phyloP scores from a whole-genome alignment of 2,329 filamentous ascomycete species.

The Xylaria sp. region DNA sequence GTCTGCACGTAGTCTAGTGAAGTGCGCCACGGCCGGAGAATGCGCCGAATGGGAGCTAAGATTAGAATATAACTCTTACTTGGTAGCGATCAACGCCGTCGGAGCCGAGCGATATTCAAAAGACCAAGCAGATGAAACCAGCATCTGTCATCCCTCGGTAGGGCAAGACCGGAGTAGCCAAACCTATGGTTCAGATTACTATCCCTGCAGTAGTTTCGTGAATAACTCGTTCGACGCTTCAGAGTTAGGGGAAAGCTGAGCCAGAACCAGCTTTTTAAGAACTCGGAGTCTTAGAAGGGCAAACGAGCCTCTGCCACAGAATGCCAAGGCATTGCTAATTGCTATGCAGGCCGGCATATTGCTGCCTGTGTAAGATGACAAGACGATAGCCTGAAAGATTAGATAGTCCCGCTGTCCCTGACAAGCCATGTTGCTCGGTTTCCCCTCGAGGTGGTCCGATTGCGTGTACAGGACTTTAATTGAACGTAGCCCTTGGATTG shows the following conservation, averaged over 20 bases:
- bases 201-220: not conserved
- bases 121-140: not conserved
- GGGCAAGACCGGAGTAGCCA: not conserved
- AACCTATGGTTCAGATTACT: not conserved
- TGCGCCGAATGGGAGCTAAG: conserved; percentile 17
- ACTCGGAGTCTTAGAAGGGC: not conserved
- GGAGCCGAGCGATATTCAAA: not conserved
- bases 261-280: not conserved
- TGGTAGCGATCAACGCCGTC: not conserved
- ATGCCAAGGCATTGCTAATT: not conserved
- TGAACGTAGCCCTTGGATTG: too few species aligned
- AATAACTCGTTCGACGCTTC: not conserved
- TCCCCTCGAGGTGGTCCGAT: not conserved
- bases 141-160: not conserved
- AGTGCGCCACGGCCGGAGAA: conserved; percentile 14
- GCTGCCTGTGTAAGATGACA: not conserved
- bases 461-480: not conserved
- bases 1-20: conserved; percentile 14
- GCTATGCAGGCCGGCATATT: not conserved
- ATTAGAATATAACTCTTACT: not conserved
- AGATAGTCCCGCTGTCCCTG: not conserved
- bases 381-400: too few species aligned
- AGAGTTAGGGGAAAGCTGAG: not conserved
- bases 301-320: not conserved
- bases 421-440: not conserved